Evolutionary conservation across 805 yeast species (phyloP).

Genomic region (Barnettozyma sp.): DNA sequence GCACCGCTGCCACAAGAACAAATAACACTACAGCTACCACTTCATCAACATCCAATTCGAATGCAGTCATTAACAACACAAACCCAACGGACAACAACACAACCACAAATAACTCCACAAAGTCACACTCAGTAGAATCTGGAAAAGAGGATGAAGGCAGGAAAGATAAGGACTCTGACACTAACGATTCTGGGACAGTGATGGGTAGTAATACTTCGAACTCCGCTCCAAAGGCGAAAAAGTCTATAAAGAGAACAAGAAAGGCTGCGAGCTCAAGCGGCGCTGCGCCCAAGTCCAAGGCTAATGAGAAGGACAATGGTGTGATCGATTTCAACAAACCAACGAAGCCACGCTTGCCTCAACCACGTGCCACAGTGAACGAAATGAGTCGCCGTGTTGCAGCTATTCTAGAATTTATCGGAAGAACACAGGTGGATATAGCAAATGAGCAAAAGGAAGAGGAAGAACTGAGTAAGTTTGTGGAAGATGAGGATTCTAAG

Average conservation of each 20-base stretch:
- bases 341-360: constrained; percentile 78
- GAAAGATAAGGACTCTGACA: constrained; percentile 15
- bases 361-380: constrained; percentile 60
- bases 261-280: too few species aligned
- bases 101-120: too few species aligned
- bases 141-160: not conserved
- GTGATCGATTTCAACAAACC: constrained; percentile 58
- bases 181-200: constrained; percentile 15
- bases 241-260: constrained; percentile 13
- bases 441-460: constrained; percentile 65
- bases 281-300: constrained; percentile 1
- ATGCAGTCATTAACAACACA: too few species aligned
- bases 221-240: constrained; percentile 1
- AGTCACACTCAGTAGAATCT: constrained; percentile 1
- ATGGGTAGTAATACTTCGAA: constrained; percentile 5
- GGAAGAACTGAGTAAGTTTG: constrained; percentile 39
- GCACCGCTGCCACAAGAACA: constrained; percentile 6
- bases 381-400: constrained; percentile 87
- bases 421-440: constrained; percentile 78
- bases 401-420: constrained; percentile 86
- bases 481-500: constrained; percentile 35
- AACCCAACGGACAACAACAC: too few species aligned
- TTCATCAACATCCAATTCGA: too few species aligned
- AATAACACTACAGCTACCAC: too few species aligned
- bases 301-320: constrained; percentile 14